Percentiles rank a stretch among this genome's conserved stretches.
Evolutionary conservation across 2,329 filamentous ascomycete species (phyloP).

Genomic region (Fusarium concolor): DNA sequence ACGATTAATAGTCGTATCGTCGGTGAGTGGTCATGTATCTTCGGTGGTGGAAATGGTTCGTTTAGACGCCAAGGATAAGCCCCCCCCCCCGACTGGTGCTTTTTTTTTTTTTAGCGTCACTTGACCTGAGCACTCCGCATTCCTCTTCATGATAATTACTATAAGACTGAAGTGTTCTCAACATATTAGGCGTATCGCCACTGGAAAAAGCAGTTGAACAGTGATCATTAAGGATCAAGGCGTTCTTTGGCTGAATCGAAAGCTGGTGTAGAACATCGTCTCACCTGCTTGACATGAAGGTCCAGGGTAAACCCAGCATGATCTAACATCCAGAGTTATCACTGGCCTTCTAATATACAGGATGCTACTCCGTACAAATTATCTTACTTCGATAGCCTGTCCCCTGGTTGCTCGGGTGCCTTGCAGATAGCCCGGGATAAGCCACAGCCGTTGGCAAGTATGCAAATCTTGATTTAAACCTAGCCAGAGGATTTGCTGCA

Average conservation of each 20-base stretch:
- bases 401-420: background rate
- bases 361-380: too few relatives aligned
- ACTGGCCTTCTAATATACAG: too few relatives aligned
- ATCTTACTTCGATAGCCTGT: too few relatives aligned
- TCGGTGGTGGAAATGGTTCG: conserved; percentile 22
- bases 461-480: background rate
- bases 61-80: conserved; percentile 32
- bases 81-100: background rate
- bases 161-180: background rate
- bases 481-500: background rate
- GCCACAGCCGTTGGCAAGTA: background rate
- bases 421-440: background rate
- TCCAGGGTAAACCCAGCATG: background rate
- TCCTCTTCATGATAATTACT: background rate
- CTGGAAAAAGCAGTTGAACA: too few relatives aligned
- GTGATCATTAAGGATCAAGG: too few relatives aligned
- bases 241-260: background rate
- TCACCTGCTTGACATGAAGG: background rate
- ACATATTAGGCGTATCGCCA: background rate
- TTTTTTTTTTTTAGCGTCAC: conserved; percentile 23
- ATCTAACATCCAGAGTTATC: too few relatives aligned
- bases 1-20: background rate
- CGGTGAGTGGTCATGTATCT: conserved; percentile 5
- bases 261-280: background rate
- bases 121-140: conserved; percentile 22